Percentiles rank a stretch among this genome's conserved stretches.
Conservation (phyloP, 73 alveolate species). For the Paramecium pentaurelia region DNA sequence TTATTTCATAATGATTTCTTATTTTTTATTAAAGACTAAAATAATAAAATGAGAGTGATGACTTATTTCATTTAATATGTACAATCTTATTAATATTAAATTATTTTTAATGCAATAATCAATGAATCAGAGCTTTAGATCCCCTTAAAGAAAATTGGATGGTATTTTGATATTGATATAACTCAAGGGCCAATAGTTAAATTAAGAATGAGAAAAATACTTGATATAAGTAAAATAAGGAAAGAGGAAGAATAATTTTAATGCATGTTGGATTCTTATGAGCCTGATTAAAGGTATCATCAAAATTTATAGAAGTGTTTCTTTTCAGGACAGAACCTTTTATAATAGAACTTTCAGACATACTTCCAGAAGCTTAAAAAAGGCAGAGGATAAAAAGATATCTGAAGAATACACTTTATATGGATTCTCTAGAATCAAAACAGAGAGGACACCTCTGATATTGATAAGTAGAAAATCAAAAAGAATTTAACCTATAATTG, state of each 20-base stretch:
- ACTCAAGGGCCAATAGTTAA: slow-evolving; percentile 19
- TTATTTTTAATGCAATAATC: neutral
- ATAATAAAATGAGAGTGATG: neutral
- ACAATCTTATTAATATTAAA: neutral
- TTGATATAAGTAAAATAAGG: neutral
- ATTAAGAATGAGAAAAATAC: neutral
- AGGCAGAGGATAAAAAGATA: neutral
- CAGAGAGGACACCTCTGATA: neutral
- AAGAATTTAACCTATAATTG: neutral
- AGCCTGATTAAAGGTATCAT: neutral
- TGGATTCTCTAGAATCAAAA: slow-evolving; percentile 12
- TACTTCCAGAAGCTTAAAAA: neutral
- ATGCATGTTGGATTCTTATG: neutral
- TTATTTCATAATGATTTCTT: neutral
- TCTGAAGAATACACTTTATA: neutral
- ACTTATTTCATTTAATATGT: neutral
- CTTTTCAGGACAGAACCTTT: neutral
- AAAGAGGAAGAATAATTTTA: slow-evolving; percentile 22
- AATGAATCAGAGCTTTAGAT: neutral
- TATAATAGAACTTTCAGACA: neutral
- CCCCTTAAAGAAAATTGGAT: neutral
- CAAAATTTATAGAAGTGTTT: neutral
- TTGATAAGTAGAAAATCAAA: neutral
- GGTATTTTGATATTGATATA: neutral
- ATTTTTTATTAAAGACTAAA: no score